A percentile compares a stretch with the other conserved stretches of the same genome.
Evolutionary conservation across 345 rosid genomes (phyloP).

Genomic region (Arabidopsis arenosa): DNA sequence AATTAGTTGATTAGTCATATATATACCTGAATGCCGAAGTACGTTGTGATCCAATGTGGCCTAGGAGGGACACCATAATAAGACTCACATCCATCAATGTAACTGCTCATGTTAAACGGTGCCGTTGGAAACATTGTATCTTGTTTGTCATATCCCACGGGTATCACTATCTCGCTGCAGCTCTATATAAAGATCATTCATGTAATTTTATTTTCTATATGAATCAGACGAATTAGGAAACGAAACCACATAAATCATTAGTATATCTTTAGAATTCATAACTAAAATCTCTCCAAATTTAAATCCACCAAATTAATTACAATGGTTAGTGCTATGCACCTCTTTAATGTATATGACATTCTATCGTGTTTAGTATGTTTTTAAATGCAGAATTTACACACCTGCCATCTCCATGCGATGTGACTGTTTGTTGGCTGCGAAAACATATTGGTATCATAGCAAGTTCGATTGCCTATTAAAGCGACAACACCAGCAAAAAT

Average conservation of each 20-base stretch:
- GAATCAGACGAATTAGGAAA: not conserved
- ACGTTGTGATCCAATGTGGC: slow-evolving; percentile 76
- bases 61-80: slow-evolving; percentile 62
- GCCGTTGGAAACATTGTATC: slow-evolving; percentile 62
- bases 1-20: slow-evolving; percentile 11
- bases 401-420: slow-evolving; percentile 61
- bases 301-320: not conserved
- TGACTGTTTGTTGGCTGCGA: slow-evolving; percentile 16
- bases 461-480: slow-evolving; percentile 29
- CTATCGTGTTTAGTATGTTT: not conserved
- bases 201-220: not conserved
- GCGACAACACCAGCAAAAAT: slow-evolving; percentile 48
- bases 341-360: not conserved
- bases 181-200: slow-evolving; percentile 41
- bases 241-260: not conserved
- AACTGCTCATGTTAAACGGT: slow-evolving; percentile 53
- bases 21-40: slow-evolving; percentile 54
- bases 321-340: not conserved
- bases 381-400: not conserved
- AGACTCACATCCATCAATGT: slow-evolving; percentile 49
- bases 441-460: slow-evolving; percentile 36
- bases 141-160: slow-evolving; percentile 54
- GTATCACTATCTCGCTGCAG: slow-evolving; percentile 75
- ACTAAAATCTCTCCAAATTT: not conserved
- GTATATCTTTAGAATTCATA: not conserved